Base-by-base conservation (phyloP, 805 yeast genomes). In the Kregervanrija delftensis region DNA sequence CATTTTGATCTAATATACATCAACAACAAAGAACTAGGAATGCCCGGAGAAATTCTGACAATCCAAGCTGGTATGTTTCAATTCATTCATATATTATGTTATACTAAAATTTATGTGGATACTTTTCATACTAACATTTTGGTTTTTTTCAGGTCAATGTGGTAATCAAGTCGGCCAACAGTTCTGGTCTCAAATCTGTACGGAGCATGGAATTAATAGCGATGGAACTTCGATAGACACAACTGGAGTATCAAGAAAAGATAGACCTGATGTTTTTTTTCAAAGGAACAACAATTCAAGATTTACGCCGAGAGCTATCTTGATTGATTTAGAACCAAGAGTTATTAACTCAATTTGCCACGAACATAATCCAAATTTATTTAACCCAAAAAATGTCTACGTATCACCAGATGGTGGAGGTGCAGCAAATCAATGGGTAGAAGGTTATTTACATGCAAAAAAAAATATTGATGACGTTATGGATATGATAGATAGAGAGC, bases 341-440 rank as follows among this genome's bases (percentile, higher is more conserved):
- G 96, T 90, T 2, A 76, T 93, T 31, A 73, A 77, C 47, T 81
- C 81, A 48, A 79, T 86, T 14, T 39, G 28, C 6, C 28, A 22
- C 37, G 28, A 35, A 30, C 36, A 45, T 13, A 39, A 33, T 8
- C 28, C 28, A 6, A 41, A 79, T 30, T 71, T 93, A 68, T 86
- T 87, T 67, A 86, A 90, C 57, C 88, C 95, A 0, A 75, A 95
- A 52, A 89, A 87, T 58, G 66, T 86, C 5, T 90, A 86, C 65
- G 68, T 86, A 17, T 79, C 91, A 28, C 73, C 80, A n/a, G 79
- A 79, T 13, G 96, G 96, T 4, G 75, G 82, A 15, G 97, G 98
- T 4, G 98, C 99, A 0, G 99, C 96, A 14, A 93, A 93, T 63
- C 88, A 88, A 50, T 93, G 98, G 97, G 86, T 89, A 1, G 82